Conservation (phyloP, 2,329 filamentous ascomycete genomes). For the Penicillium thymicola region DNA sequence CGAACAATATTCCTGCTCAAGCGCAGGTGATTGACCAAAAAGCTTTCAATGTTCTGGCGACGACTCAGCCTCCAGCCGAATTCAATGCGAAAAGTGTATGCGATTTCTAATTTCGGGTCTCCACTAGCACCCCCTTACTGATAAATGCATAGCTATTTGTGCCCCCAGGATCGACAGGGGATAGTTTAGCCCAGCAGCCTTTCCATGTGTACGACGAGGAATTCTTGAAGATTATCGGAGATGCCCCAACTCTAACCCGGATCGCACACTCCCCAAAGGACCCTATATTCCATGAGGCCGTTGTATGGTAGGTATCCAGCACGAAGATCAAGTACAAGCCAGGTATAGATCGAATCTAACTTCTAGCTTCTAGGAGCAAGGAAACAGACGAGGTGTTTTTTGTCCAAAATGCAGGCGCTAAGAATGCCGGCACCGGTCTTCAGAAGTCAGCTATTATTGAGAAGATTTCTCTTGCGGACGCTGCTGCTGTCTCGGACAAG, state of each 20-base stretch:
- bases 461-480: slow-evolving; percentile 14
- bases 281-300: slow-evolving; percentile 15
- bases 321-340: neutral
- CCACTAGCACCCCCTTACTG: neutral
- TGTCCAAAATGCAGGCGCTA: slow-evolving; percentile 19
- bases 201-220: slow-evolving; percentile 18
- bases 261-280: slow-evolving; percentile 13
- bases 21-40: slow-evolving; percentile 17
- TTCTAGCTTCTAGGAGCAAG: slow-evolving; percentile 5
- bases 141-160: slow-evolving; percentile 8
- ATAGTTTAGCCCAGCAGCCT: slow-evolving; percentile 6
- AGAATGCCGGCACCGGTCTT: slow-evolving; percentile 12
- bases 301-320: slow-evolving; percentile 13
- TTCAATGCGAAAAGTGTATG: slow-evolving; percentile 17
- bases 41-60: slow-evolving; percentile 17
- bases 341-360: neutral
- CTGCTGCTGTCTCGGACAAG: slow-evolving; percentile 13
- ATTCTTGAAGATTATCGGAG: slow-evolving; percentile 12
- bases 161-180: slow-evolving; percentile 9
- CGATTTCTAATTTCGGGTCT: neutral
- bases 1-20: slow-evolving; percentile 16
- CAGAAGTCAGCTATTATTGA: slow-evolving; percentile 14
- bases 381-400: slow-evolving; percentile 20
- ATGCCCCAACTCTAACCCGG: slow-evolving; percentile 9
- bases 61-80: slow-evolving; percentile 11